Evolutionary conservation across 768 basidiomycete species (phyloP).

Genomic region (Vararia minispora): DNA sequence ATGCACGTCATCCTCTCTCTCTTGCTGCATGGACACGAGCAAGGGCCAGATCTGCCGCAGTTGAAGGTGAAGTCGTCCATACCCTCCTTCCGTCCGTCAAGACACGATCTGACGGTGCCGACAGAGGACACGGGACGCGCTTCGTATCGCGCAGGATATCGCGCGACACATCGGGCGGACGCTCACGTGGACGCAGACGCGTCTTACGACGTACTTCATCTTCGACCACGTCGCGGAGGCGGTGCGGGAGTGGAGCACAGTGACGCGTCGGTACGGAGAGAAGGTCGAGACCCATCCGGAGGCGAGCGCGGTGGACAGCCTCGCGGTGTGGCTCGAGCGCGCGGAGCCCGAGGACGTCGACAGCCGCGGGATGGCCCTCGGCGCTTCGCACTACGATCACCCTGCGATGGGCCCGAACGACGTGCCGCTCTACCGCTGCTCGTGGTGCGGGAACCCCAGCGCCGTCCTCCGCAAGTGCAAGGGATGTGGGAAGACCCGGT

Average conservation of each 20-base stretch:
- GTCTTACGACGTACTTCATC: conserved; percentile 42
- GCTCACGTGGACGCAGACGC: conserved; percentile 40
- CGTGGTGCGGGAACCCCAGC: conserved; percentile 55
- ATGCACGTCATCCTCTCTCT: conserved; percentile 49
- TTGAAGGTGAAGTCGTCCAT: conserved; percentile 34
- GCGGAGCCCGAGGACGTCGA: conserved; percentile 31
- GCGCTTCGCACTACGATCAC: conserved; percentile 24
- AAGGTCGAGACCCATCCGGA: conserved; percentile 17
- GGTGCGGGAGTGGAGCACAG: conserved; percentile 32
- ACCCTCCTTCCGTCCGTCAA: no score
- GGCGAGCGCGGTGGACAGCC: conserved; percentile 41
- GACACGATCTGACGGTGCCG: no score
- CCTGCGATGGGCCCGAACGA: conserved; percentile 37
- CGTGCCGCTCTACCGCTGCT: conserved; percentile 47
- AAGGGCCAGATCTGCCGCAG: conserved; percentile 38
- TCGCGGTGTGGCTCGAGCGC: conserved; percentile 46
- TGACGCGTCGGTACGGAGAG: conserved; percentile 28
- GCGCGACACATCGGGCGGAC: conserved; percentile 31
- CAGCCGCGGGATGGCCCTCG: conserved; percentile 17
- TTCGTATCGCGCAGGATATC: conserved; percentile 43
- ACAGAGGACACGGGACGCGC: no score
- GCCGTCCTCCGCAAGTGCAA: conserved; percentile 43
- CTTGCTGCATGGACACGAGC: conserved; percentile 36
- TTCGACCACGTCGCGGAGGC: conserved; percentile 34
- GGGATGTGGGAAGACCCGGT: conserved; percentile 33